phyloP scores from a whole-genome alignment of 371 early-diverging fungal species.

The Nematocida major region DNA sequence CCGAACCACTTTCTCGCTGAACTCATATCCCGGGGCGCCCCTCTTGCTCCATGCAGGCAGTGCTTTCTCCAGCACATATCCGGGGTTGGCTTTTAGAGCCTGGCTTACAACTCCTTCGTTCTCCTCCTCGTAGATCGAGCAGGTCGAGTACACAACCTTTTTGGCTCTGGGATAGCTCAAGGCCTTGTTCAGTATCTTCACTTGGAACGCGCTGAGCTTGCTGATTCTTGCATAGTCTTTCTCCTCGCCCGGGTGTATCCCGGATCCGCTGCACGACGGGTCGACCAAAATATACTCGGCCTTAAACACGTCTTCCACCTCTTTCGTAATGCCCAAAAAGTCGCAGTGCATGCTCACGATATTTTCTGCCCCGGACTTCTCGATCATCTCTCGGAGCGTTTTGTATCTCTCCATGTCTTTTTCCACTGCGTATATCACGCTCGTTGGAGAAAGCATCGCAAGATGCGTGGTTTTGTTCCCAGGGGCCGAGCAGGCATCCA shows the following conservation, averaged over 20 bases:
- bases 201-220: conserved; percentile 62
- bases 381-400: conserved; percentile 70
- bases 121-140: conserved; percentile 82
- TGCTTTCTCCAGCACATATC: conserved; percentile 65
- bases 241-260: conserved; percentile 67
- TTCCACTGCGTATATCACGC: conserved; percentile 82
- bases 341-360: conserved; percentile 54
- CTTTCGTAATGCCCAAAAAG: conserved; percentile 66
- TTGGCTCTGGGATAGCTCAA: conserved; percentile 70
- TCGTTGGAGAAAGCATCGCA: conserved; percentile 72
- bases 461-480: conserved; percentile 93
- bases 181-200: conserved; percentile 56
- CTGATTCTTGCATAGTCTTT: conserved; percentile 68
- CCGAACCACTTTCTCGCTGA: conserved; percentile 53
- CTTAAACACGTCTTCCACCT: conserved; percentile 45
- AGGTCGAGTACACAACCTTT: conserved; percentile 82
- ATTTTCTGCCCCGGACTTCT: conserved; percentile 75
- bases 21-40: conserved; percentile 43
- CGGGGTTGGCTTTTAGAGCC: conserved; percentile 56
- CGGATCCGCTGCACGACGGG: conserved; percentile 93
- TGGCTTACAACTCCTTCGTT: conserved; percentile 80
- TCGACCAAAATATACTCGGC: conserved; percentile 85
- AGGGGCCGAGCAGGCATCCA: conserved; percentile 95
- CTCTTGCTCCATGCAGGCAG: conserved; percentile 66
- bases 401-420: conserved; percentile 72